phyloP scores from a whole-genome alignment of 257 asterid species.

The Orobanche coerulescens region DNA sequence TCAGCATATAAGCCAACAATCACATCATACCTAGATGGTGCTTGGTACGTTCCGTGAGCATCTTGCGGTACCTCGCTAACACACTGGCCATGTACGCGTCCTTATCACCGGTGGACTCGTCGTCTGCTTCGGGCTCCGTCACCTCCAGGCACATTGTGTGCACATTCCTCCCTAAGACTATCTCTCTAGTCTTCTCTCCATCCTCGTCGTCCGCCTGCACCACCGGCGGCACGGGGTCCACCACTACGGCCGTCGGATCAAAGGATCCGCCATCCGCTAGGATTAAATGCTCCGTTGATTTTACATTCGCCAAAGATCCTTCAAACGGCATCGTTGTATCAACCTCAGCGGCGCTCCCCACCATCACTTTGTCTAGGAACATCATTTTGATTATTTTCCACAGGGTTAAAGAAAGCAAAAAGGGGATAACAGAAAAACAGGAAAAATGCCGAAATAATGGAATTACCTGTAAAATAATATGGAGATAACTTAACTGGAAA shows the following conservation, averaged over 20 bases:
- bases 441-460: conserved; percentile 4
- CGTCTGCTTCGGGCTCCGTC: conserved; percentile 93
- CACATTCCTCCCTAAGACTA: conserved; percentile 74
- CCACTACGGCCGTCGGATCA: conserved; percentile 45
- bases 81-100: conserved; percentile 94
- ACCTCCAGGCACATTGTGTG: conserved; percentile 75
- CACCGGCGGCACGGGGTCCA: conserved; percentile 50
- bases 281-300: conserved; percentile 21
- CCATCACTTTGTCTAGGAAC: conserved; percentile 29
- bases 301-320: conserved; percentile 32
- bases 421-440: background rate
- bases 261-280: conserved; percentile 25
- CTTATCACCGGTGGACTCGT: conserved; percentile 91
- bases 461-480: conserved; percentile 19
- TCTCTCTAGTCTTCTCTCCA: conserved; percentile 40
- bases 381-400: background rate
- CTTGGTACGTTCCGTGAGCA: conserved; percentile 75
- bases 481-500: background rate
- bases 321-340: conserved; percentile 28
- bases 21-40: conserved; percentile 66
- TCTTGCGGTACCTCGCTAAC: conserved; percentile 73
- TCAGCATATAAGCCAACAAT: background rate
- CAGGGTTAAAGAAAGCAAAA: background rate
- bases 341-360: conserved; percentile 30
- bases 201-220: conserved; percentile 24